phyloP scores from a whole-genome alignment of 2,329 filamentous ascomycete species.

The Orbilia quercus region DNA sequence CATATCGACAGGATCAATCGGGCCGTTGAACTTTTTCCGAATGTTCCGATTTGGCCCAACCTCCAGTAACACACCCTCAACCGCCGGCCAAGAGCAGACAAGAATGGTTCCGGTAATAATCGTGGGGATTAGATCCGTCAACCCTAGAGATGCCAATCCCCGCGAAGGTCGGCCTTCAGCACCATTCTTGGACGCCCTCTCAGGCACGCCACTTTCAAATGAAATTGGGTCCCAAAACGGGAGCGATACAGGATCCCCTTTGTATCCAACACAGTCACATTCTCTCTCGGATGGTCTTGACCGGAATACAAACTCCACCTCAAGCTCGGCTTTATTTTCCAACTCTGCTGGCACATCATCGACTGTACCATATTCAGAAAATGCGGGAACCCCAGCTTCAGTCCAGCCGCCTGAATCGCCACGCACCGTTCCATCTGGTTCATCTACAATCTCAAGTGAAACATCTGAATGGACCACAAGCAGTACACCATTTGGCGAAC shows the following conservation, averaged over 20 bases:
- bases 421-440: constrained; percentile 6
- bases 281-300: not conserved
- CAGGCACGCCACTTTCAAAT: constrained; percentile 25
- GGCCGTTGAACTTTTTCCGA: constrained; percentile 74
- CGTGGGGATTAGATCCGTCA: constrained; percentile 75
- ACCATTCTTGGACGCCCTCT: constrained; percentile 64
- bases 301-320: not conserved
- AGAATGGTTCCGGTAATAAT: constrained; percentile 76
- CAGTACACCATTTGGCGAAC: constrained; percentile 21
- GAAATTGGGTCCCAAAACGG: constrained; percentile 14
- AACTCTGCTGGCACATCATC: not conserved
- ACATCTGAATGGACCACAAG: constrained; percentile 43
- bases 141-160: constrained; percentile 66
- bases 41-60: constrained; percentile 75
- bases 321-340: not conserved
- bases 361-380: not conserved
- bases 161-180: constrained; percentile 64
- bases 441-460: constrained; percentile 25
- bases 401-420: constrained; percentile 1
- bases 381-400: constrained; percentile 1
- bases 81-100: constrained; percentile 62
- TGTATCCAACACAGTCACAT: constrained; percentile 3
- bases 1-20: constrained; percentile 64
- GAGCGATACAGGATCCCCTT: not conserved
- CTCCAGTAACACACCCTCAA: constrained; percentile 60